These are phyloP conservation scores for Berkeleyomyces basicola DNA, from an alignment of 2,329 filamentous ascomycete genomes.

Conservation along the genomic window DNA sequence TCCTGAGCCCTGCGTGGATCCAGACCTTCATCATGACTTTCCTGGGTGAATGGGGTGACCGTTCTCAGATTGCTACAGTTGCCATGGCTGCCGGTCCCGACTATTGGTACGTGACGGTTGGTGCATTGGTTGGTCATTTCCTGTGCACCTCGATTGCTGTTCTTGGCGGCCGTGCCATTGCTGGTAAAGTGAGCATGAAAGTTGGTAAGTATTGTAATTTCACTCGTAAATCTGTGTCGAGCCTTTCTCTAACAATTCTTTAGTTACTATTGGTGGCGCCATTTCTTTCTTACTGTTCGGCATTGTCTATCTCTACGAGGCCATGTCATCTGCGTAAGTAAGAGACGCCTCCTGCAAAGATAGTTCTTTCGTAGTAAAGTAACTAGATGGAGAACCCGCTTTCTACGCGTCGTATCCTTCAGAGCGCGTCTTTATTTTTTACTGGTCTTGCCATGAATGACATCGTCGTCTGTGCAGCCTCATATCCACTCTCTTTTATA, in stretches of 20 bases:
- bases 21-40: conserved; percentile 99
- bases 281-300: conserved; percentile 82
- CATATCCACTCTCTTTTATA: not conserved
- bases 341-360: not conserved
- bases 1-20: conserved; percentile 92
- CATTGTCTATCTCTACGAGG: conserved; percentile 77
- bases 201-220: conserved; percentile 53
- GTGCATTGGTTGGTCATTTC: conserved; percentile 71
- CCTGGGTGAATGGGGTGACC: conserved; percentile 92
- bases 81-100: conserved; percentile 97
- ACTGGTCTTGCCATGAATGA: not conserved
- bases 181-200: conserved; percentile 84
- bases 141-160: conserved; percentile 86
- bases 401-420: not conserved
- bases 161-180: conserved; percentile 79
- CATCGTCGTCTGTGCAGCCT: not conserved
- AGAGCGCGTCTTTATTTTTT: not conserved
- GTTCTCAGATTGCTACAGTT: conserved; percentile 94
- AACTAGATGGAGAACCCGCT: not conserved
- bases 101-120: conserved; percentile 96
- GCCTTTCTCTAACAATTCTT: conserved; percentile 9
- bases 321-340: conserved; percentile 36
- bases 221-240: conserved; percentile 16
- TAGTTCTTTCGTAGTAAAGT: not conserved
- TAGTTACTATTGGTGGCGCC: conserved; percentile 85